Percentiles rank a stretch among this genome's conserved stretches.
Conservation (phyloP, 257 asterid genomes). For the Jacaranda copaia region DNA sequence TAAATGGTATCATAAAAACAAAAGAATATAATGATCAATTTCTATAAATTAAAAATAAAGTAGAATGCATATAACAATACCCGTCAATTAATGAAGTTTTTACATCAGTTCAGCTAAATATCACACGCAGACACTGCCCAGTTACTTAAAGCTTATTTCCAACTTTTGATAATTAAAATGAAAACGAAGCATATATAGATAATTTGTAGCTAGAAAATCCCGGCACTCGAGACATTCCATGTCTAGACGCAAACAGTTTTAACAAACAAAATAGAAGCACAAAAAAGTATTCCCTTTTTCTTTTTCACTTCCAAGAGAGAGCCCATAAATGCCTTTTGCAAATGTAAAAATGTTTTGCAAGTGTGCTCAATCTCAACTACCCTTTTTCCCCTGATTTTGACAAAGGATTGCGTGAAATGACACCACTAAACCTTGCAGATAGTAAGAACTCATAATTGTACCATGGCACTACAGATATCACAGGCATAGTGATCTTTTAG, state of each 20-base stretch:
- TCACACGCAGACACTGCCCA: neutral
- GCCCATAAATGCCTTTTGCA: neutral
- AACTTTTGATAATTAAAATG: too few relatives aligned
- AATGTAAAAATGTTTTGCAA: neutral
- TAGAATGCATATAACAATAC: too few relatives aligned
- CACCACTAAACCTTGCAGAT: constrained; percentile 23
- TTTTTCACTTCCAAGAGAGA: neutral
- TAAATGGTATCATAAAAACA: too few relatives aligned
- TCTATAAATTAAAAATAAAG: too few relatives aligned
- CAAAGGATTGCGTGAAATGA: constrained; percentile 16
- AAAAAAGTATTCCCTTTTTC: neutral
- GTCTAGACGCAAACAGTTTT: neutral
- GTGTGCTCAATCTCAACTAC: neutral
- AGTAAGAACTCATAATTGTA: constrained; percentile 27
- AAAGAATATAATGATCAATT: too few relatives aligned
- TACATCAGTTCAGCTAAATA: too few relatives aligned
- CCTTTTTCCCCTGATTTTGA: neutral
- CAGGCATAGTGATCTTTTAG: constrained; percentile 42
- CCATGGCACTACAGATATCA: constrained; percentile 3
- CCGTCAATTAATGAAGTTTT: too few relatives aligned
- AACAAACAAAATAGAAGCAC: neutral
- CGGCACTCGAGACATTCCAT: neutral
- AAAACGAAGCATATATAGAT: neutral
- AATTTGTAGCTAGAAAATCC: neutral
- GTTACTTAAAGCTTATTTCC: too few relatives aligned